Evolutionary conservation across 2,329 filamentous ascomycete genomes (phyloP), one percentile per base, ranked within the genome.

Genomic region (Lachnellula willkommii): DNA sequence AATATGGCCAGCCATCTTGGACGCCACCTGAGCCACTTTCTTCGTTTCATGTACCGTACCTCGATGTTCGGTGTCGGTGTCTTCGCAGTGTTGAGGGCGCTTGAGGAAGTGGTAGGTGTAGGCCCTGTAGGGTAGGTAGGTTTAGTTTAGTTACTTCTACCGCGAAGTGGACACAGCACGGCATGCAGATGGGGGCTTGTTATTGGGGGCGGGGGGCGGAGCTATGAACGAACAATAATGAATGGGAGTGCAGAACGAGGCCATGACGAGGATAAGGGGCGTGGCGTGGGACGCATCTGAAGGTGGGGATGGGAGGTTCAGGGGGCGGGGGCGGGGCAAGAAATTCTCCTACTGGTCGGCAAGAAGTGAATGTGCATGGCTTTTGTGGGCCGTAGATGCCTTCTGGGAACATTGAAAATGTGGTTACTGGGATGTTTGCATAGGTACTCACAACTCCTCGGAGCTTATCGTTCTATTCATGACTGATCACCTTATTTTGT

Each of bases 1-100:
- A 60, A 56, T 56, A 39, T 32, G 50, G 50, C 42, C 50, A 56
- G 57, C 53, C 50, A 54, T 54, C 15, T 15, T 35, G 26, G 32
- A 32, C 53, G 57, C 54, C 57, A 52, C 57, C 20, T 20, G 20
- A 20, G 20, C 20, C 20, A 20, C 20, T 20, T 20, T 20, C 20
- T 20, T 20, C 20, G 20, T 20, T 20, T 20, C 20, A 2, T 57
- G 12, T 47, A 37, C 46, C 43, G 6, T 22, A 50, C 32, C 14
- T 35, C n/a, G 36, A 36, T 35, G 28, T 28, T 28, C 8, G 28
- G 28, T 28, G 28, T 24, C 28, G 28, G 8, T 28, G 28, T 9
- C 8, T 28, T 28, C 28, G 8, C 35, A 28, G 36, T 22, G 35
- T 50, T 37, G 15, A 11, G 12, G 32, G 47, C 32, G 47, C 32